Evolutionary conservation across 2,329 filamentous ascomycete genomes (phyloP).

Genomic region (Exophiala alcalophila): DNA sequence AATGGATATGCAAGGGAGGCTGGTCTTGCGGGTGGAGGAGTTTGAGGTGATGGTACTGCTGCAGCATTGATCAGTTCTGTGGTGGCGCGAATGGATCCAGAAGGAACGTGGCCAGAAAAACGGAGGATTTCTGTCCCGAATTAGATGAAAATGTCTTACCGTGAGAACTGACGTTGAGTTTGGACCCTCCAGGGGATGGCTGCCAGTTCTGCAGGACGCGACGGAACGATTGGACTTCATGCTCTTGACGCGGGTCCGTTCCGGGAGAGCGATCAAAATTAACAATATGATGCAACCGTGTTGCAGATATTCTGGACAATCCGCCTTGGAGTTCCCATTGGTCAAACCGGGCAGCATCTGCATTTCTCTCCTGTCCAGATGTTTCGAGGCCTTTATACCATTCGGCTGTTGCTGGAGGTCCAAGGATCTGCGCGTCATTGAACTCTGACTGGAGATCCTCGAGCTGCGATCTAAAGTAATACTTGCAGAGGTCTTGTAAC

Average conservation of each 20-base stretch:
- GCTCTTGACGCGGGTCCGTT: too few relatives aligned
- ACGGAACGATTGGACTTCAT: not conserved
- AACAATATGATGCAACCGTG: too few relatives aligned
- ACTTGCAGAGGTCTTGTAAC: slow-evolving; percentile 58
- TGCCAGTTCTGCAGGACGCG: too few relatives aligned
- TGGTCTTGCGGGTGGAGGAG: not conserved
- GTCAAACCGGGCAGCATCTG: slow-evolving; percentile 68
- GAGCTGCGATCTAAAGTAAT: slow-evolving; percentile 63
- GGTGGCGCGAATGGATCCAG: too few relatives aligned
- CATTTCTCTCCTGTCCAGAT: slow-evolving; percentile 59
- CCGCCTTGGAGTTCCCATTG: slow-evolving; percentile 60
- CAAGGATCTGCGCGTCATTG: slow-evolving; percentile 61
- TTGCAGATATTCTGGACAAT: slow-evolving; percentile 22
- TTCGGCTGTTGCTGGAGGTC: slow-evolving; percentile 67
- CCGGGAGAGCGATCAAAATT: too few relatives aligned
- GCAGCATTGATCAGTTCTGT: not conserved
- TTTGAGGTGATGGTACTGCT: not conserved
- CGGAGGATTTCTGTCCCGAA: not conserved
- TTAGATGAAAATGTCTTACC: slow-evolving; percentile 1
- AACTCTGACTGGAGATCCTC: slow-evolving; percentile 62
- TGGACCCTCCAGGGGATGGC: not conserved
- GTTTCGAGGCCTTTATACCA: slow-evolving; percentile 73
- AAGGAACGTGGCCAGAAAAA: too few relatives aligned
- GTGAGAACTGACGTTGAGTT: not conserved
- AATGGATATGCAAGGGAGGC: not conserved